Evolutionary conservation across 2,329 filamentous ascomycete species (phyloP).

Genomic region (Emmonsia crescens): DNA sequence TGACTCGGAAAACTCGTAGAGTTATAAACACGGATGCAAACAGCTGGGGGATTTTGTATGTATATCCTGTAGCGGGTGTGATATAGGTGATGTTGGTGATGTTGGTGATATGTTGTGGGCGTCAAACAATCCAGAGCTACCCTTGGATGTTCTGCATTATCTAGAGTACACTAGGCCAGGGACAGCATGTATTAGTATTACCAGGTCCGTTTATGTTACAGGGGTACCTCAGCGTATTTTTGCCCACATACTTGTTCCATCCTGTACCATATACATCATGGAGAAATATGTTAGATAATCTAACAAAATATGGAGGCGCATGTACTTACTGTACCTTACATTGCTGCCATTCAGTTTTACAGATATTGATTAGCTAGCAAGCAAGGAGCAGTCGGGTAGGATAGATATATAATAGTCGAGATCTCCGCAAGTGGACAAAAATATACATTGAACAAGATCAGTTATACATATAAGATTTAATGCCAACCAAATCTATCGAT

Average conservation of each 20-base stretch:
- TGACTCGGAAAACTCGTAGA: not conserved
- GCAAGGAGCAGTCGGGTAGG: not conserved
- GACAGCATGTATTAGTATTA: not conserved
- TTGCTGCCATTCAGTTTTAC: not conserved
- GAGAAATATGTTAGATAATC: not conserved
- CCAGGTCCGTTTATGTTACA: not conserved
- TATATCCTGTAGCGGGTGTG: not conserved
- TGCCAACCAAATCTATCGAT: not conserved
- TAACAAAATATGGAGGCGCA: not conserved
- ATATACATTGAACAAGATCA: not conserved
- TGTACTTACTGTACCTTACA: too few species aligned
- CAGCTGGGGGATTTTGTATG: not conserved
- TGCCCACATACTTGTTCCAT: not conserved
- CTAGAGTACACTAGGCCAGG: not conserved
- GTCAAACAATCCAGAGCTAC: not conserved
- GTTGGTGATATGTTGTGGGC: not conserved
- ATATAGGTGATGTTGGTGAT: not conserved
- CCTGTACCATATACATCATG: not conserved
- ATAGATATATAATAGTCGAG: not conserved
- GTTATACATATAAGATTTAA: not conserved
- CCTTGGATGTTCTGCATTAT: not conserved
- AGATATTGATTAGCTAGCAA: not conserved
- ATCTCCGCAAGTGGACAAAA: not conserved
- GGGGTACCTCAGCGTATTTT: not conserved
- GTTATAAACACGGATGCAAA: not conserved